phyloP scores from a whole-genome alignment of 495 filamentous ascomycete species.

The Aspergillus saccharolyticus region DNA sequence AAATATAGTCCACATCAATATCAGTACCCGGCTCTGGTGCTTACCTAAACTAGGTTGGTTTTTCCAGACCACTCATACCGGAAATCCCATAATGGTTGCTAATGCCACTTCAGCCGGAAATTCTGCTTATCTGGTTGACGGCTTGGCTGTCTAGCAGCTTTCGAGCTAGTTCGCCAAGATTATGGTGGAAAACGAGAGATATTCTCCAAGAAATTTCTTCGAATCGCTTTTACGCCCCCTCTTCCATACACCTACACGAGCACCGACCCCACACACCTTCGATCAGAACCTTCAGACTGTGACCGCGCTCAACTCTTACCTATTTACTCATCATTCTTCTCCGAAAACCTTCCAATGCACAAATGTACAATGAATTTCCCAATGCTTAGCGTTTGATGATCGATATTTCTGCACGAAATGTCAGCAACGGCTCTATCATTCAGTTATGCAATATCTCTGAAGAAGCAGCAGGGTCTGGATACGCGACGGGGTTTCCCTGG shows the following conservation, averaged over 20 bases:
- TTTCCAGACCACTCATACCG: not conserved
- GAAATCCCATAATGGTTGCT: not conserved
- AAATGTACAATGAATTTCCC: conserved; percentile 76
- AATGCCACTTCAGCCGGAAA: not conserved
- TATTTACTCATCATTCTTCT: conserved; percentile 71
- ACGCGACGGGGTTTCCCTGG: conserved; percentile 44
- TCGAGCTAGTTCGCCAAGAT: not conserved
- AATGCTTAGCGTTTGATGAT: conserved; percentile 65
- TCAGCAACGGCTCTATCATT: conserved; percentile 51
- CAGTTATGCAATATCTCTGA: conserved; percentile 52
- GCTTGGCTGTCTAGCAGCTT: not conserved
- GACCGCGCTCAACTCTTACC: conserved; percentile 60
- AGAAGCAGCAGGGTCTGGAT: conserved; percentile 42
- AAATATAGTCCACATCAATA: not conserved
- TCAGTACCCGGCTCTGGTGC: not conserved
- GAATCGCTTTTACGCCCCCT: not conserved
- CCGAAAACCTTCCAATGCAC: conserved; percentile 66
- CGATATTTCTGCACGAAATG: conserved; percentile 30
- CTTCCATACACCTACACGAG: not conserved
- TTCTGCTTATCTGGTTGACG: not conserved
- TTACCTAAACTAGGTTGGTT: not conserved
- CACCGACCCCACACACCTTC: not conserved
- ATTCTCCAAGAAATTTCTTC: not conserved
- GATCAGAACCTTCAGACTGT: conserved; percentile 22
- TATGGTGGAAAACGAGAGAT: not conserved